Base-by-base conservation (phyloP, 768 basidiomycete species). In the Leccinellum albellum region DNA sequence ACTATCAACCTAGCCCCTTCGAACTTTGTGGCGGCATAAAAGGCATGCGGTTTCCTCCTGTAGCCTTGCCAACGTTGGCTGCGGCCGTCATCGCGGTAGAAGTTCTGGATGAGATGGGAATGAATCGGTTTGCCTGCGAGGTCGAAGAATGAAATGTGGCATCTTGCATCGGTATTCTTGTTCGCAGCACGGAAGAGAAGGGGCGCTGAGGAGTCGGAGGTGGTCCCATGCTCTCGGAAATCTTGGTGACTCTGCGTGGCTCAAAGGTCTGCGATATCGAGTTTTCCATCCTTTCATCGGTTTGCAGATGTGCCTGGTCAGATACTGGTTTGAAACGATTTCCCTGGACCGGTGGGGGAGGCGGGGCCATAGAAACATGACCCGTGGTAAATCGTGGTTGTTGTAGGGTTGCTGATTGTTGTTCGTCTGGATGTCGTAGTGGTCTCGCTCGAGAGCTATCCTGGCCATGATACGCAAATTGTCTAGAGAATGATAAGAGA, bases 391-490 rank as follows among this genome's bases (percentile, higher is more conserved):
- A 54, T 40, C 73, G 73, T 45, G 77, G 70, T 51, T 78, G 77
- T 24, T 70, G 66, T n/a, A 70, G 64, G 3, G 79, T 75, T 7
- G 74, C 69, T 17, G 72, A 61, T 31, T 49, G 61, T 62, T 83
- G 85, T 54, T 69, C 68, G 62, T 78, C 76, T 15, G 79, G 71
- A 21, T 77, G 65, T 32, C 69, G 70, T 17, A 75, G 75, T 3
- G 71, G 62, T 33, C 75, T 76, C 51, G 66, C 69, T 56, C 77
- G 80, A 44, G 77, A 69, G 32, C 74, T 76, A 20, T 76, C 74
- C 23, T 80, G 77, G 23, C 80, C 79, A 5, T 69, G 73, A 68
- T 87, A 91, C n/a, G 82, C 81, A 67, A 84, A 91, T 70, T 87
- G 82, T 57, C 89, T 91, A 51, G 62, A 52, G 24, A 52, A 45